Percentiles rank a stretch among this genome's conserved stretches.
These are phyloP conservation scores for Cicer cuneatum DNA, from an alignment of 306 rosid species.

Conservation along the genomic window DNA sequence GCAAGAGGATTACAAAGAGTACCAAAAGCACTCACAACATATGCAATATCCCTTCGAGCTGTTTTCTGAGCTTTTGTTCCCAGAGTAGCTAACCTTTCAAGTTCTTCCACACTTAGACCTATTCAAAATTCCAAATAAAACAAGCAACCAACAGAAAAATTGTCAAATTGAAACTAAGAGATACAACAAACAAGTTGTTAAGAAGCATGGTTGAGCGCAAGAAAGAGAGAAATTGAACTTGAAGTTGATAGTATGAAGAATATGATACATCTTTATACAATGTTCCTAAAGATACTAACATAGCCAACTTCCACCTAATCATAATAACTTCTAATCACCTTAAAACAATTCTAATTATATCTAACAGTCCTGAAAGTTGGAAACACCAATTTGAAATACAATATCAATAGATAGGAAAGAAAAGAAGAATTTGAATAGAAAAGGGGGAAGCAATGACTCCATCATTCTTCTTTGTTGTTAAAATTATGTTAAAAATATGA, in stretches of 20 bases:
- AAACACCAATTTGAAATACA: slow-evolving; percentile 20
- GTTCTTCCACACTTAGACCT: slow-evolving; percentile 81
- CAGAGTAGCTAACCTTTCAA: slow-evolving; percentile 74
- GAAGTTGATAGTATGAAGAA: too few relatives aligned
- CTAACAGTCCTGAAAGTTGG: too few relatives aligned
- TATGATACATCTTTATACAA: too few relatives aligned
- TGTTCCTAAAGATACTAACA: too few relatives aligned
- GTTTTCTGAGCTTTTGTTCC: slow-evolving; percentile 84
- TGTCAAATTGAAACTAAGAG: slow-evolving; percentile 13
- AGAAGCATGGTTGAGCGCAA: too few relatives aligned
- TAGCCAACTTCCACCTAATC: too few relatives aligned
- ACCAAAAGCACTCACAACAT: slow-evolving; percentile 71
- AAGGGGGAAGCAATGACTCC: background rate
- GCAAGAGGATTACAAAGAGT: slow-evolving; percentile 7
- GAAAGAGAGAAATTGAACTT: too few relatives aligned
- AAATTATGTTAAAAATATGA: slow-evolving; percentile 18
- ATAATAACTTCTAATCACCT: too few relatives aligned
- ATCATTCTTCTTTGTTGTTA: slow-evolving; percentile 26
- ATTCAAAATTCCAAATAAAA: slow-evolving; percentile 17
- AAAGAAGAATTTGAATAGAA: background rate
- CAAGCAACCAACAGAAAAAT: slow-evolving; percentile 12
- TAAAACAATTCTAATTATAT: too few relatives aligned
- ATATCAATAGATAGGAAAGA: slow-evolving; percentile 7
- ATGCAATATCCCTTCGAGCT: slow-evolving; percentile 90
- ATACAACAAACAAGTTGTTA: background rate